Evolutionary conservation across 1,284 basidiomycete genomes (phyloP).

Genomic region (Cutaneotrichosporon daszewskae): DNA sequence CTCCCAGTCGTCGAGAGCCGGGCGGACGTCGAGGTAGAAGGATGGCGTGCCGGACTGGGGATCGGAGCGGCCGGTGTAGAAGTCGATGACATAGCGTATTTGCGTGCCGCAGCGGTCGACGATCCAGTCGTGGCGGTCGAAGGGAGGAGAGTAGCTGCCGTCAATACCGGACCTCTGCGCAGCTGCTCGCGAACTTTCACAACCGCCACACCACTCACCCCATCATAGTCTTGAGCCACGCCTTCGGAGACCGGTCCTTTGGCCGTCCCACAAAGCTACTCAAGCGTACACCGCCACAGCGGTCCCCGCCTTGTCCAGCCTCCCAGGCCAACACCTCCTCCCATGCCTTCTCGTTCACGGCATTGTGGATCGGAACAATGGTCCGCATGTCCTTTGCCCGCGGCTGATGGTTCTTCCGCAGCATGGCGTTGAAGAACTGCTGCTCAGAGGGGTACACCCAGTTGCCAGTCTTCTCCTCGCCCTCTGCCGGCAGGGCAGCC

Average conservation of each 20-base stretch:
- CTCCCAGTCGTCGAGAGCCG: conserved; percentile 87
- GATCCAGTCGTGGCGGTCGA: conserved; percentile 97
- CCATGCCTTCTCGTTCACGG: conserved; percentile 98
- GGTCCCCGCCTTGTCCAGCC: conserved; percentile 64
- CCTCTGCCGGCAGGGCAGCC: conserved; percentile 46
- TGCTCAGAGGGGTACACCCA: conserved; percentile 99
- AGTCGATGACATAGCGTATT: conserved; percentile 95
- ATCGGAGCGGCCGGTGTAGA: conserved; percentile 78
- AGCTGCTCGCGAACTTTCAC: neutral
- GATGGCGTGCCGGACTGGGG: conserved; percentile 46
- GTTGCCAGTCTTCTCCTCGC: conserved; percentile 50
- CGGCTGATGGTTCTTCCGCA: conserved; percentile 78
- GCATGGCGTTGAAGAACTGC: conserved; percentile 94
- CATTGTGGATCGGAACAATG: conserved; percentile 97
- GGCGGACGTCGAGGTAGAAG: conserved; percentile 91
- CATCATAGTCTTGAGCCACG: conserved; percentile 71
- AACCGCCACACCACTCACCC: conserved; percentile 60
- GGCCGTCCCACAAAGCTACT: conserved; percentile 50
- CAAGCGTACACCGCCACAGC: conserved; percentile 63
- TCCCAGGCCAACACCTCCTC: conserved; percentile 87
- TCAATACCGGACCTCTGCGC: neutral
- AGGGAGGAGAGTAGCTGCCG: conserved; percentile 79
- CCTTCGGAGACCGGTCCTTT: conserved; percentile 63
- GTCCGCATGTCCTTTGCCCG: conserved; percentile 82
- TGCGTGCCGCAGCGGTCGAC: conserved; percentile 84